phyloP scores from a whole-genome alignment of 1,284 basidiomycete genomes.

The Vanrija sp. region DNA sequence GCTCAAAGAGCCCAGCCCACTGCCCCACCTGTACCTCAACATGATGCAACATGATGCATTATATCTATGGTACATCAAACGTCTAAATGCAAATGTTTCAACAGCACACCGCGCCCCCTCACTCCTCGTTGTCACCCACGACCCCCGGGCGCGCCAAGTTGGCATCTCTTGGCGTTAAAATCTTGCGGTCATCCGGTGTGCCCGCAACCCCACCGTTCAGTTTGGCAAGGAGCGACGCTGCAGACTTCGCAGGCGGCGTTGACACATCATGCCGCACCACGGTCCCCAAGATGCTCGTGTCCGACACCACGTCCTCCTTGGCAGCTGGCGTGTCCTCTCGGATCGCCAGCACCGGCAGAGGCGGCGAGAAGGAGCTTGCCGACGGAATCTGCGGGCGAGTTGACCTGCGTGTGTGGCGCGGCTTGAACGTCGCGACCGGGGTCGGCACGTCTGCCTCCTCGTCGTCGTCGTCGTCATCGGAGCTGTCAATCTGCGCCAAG shows the following conservation, averaged over 20 bases:
- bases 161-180: constrained; percentile 8
- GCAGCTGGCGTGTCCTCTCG: too few relatives aligned
- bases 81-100: too few relatives aligned
- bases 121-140: neutral
- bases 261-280: constrained; percentile 17
- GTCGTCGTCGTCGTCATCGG: neutral
- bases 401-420: too few relatives aligned
- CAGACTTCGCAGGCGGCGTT: constrained; percentile 10
- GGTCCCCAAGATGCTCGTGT: neutral
- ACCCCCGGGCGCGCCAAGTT: neutral
- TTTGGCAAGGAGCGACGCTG: constrained; percentile 7
- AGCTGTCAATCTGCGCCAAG: too few relatives aligned
- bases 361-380: too few relatives aligned
- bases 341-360: too few relatives aligned
- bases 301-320: neutral
- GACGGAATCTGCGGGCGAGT: too few relatives aligned
- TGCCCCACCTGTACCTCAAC: too few relatives aligned
- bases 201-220: neutral
- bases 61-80: too few relatives aligned
- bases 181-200: neutral
- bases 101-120: too few relatives aligned
- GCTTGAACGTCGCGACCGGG: neutral
- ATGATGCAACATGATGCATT: too few relatives aligned
- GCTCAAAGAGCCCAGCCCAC: too few relatives aligned
- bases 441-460: neutral